Evolutionary conservation across 192 early-diverging fungal species (phyloP).

Genomic region (Gryganskiella cystojenkinii): DNA sequence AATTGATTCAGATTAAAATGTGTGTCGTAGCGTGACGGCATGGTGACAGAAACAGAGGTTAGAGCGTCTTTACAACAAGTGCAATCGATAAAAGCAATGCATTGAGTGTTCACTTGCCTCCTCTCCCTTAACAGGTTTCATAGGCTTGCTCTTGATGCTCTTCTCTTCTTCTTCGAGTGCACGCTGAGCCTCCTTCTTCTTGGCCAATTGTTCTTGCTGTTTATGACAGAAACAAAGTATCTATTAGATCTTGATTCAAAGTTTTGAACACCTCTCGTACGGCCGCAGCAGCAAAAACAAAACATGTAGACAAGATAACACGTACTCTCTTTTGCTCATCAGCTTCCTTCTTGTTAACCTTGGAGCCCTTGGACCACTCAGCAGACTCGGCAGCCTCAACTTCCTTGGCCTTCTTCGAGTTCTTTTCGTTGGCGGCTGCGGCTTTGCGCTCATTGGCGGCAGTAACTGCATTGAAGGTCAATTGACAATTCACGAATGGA

Average conservation of each 20-base stretch:
- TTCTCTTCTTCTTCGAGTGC: constrained; percentile 72
- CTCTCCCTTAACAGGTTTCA: constrained; percentile 56
- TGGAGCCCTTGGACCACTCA: constrained; percentile 77
- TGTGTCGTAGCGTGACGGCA: neutral
- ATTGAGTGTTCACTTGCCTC: constrained; percentile 61
- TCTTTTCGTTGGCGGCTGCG: constrained; percentile 70
- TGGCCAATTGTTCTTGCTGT: constrained; percentile 60
- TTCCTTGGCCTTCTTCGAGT: constrained; percentile 57
- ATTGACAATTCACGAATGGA: neutral
- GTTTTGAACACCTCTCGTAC: neutral
- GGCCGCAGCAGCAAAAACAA: constrained; percentile 2
- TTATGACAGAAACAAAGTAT: neutral
- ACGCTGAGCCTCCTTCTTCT: constrained; percentile 62
- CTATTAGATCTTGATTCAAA: neutral
- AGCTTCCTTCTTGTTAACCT: constrained; percentile 72
- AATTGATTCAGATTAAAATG: neutral
- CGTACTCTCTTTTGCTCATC: constrained; percentile 65
- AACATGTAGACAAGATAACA: neutral
- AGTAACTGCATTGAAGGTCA: constrained; percentile 44
- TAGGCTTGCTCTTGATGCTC: constrained; percentile 56
- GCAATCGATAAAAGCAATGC: too few species aligned
- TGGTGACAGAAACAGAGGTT: neutral
- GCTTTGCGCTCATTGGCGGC: constrained; percentile 84
- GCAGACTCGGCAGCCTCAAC: constrained; percentile 68
- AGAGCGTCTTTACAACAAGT: too few species aligned